Evolutionary conservation across 441 rosid genomes (phyloP), one percentile per base, ranked within the genome.

Genomic region (Pelargonium australe): DNA sequence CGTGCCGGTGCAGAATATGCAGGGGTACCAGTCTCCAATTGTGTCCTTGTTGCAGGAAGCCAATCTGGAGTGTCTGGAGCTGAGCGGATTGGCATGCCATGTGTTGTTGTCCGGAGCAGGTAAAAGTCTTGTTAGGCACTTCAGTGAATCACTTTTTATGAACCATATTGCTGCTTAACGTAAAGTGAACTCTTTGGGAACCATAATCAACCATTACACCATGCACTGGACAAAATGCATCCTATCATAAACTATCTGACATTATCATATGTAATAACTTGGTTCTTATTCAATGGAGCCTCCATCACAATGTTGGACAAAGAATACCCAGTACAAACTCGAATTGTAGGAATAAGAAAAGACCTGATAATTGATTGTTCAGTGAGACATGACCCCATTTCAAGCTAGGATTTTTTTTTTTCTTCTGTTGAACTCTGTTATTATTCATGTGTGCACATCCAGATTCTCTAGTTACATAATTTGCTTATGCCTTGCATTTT

Each of bases 41-140:
- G 98, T 74, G 78, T 93, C 64, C 97, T 93, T 70, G 70, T 90
- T 69, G 90, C 94, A 19, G 98, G 97, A 77, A 89, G 92, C 77
- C 87, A 86, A 70, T 70, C 90, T 47, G 96, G 98, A 66, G 91
- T 89, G 43, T 76, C 80, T 70, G 96, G 81, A 71, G 96, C 97
- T 64, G 84, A 78, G 81, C 83, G 75, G 83, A 83, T 90, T 34
- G 92, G 92, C 75, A 93, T 93, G 97, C 84, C 92, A 1, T 88
- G 96, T 76, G 82, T 90, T 17, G 91, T 88, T 61, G 76, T 93
- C 44, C 83, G 96, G 68, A 93, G 96, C 88, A 93, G 97, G 97
- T 93, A 82, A 70, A 10, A 41, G 58, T 17, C 67, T 64, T 28
- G 16, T 64, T 70, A 64, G 1, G 20, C 17, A 37, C 11, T 64